phyloP scores from a whole-genome alignment of 345 rosid genomes.

The Dovyalis caffra region DNA sequence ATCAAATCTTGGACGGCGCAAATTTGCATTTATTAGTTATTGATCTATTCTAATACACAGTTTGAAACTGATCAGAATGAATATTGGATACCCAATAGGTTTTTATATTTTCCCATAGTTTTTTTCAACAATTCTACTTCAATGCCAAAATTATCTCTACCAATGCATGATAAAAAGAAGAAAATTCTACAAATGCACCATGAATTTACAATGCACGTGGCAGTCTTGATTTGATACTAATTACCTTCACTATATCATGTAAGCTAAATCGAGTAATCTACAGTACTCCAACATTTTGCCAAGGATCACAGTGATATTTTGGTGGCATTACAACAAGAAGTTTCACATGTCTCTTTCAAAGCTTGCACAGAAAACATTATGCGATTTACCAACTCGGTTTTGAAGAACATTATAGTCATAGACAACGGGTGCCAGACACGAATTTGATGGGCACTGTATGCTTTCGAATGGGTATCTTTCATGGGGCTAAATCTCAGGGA shows the following conservation, averaged over 20 bases:
- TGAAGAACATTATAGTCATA: neutral
- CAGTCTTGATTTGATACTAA: accelerated
- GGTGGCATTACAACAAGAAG: neutral
- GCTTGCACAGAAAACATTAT: neutral
- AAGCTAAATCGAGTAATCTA: neutral
- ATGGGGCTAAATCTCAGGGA: neutral
- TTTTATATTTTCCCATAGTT: too few species aligned
- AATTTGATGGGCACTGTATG: neutral
- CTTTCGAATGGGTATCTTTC: neutral
- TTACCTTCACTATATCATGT: neutral
- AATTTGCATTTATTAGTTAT: too few species aligned
- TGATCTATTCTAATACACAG: too few species aligned
- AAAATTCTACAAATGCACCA: too few species aligned
- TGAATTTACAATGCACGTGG: too few species aligned
- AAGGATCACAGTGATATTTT: neutral
- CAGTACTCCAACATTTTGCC: neutral
- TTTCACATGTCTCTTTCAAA: neutral
- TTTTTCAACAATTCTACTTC: too few species aligned
- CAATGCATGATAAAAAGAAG: too few species aligned
- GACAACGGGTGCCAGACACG: neutral
- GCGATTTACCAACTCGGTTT: neutral
- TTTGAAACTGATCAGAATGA: too few species aligned
- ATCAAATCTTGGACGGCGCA: too few species aligned
- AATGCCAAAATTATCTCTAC: too few species aligned
- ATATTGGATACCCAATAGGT: too few species aligned